Percentiles rank a stretch among this genome's conserved stretches.
These are phyloP conservation scores for Neofusicoccum parvum DNA, from an alignment of 2,329 filamentous ascomycete species.

Conservation along the genomic window DNA sequence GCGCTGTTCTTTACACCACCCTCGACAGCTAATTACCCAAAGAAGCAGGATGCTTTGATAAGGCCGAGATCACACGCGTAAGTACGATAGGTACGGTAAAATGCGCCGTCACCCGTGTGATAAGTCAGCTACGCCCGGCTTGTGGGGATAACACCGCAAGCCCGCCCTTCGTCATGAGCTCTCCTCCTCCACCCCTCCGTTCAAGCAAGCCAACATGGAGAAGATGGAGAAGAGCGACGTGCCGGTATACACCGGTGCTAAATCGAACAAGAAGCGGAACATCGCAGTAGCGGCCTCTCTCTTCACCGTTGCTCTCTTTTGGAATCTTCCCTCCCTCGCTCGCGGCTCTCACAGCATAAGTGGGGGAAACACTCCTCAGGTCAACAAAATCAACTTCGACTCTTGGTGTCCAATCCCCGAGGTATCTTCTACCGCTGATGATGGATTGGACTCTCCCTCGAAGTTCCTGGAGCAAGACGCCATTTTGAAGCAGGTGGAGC, in stretches of 20 bases:
- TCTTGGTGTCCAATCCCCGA: conserved; percentile 19
- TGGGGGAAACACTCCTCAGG: conserved; percentile 3
- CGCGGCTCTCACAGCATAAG: conserved; percentile 3
- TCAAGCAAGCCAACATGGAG: conserved; percentile 1
- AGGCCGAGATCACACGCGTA: not conserved
- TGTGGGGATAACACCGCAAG: not conserved
- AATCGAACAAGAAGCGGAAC: not conserved
- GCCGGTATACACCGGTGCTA: not conserved
- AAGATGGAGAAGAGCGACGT: not conserved
- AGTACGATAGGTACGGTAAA: conserved; percentile 15
- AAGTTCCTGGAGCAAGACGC: conserved; percentile 11
- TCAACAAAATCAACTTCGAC: conserved; percentile 9
- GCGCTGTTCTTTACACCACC: conserved; percentile 4
- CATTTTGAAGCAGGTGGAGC: conserved; percentile 27
- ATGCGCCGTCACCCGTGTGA: not conserved
- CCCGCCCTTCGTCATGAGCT: not conserved
- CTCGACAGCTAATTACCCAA: not conserved
- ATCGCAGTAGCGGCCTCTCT: conserved; percentile 9
- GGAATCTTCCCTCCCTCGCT: conserved; percentile 10
- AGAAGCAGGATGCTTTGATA: conserved; percentile 10
- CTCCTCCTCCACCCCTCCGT: not conserved
- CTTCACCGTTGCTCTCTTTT: conserved; percentile 12
- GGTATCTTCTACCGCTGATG: not conserved
- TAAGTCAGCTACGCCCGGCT: not conserved
- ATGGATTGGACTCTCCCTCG: conserved; percentile 14